Evolutionary conservation across 2,329 filamentous ascomycete genomes (phyloP).

Genomic region (Fusarium lyarnte): DNA sequence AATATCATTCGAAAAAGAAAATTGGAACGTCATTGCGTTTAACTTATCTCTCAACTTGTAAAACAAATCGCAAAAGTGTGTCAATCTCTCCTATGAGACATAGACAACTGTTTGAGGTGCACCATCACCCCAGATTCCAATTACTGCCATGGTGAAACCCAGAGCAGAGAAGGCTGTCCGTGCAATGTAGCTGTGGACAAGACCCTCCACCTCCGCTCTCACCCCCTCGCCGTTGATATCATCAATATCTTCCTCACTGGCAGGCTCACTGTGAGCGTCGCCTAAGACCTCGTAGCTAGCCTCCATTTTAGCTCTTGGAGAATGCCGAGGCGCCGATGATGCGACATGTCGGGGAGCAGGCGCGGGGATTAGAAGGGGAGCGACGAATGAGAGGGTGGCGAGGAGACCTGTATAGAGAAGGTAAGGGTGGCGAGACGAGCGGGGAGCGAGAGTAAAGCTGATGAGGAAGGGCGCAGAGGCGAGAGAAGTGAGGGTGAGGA

Average conservation of each 20-base stretch:
- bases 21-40: conserved; percentile 30
- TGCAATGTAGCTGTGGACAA: conserved; percentile 63
- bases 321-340: conserved; percentile 44
- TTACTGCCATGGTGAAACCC: conserved; percentile 68
- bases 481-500: conserved; percentile 73
- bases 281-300: conserved; percentile 76
- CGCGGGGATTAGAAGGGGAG: conserved; percentile 58
- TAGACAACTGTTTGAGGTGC: conserved; percentile 49
- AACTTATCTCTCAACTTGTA: conserved; percentile 26
- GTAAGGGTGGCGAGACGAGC: conserved; percentile 83
- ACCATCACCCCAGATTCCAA: conserved; percentile 75
- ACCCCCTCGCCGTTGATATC: conserved; percentile 72
- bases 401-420: conserved; percentile 85
- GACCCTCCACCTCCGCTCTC: conserved; percentile 63
- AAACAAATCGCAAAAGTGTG: conserved; percentile 2
- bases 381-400: conserved; percentile 68
- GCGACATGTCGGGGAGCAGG: conserved; percentile 42
- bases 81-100: conserved; percentile 41
- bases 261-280: conserved; percentile 60
- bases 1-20: conserved; percentile 12
- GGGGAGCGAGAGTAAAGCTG: conserved; percentile 80
- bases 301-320: conserved; percentile 64
- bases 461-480: conserved; percentile 78
- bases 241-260: conserved; percentile 61
- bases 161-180: conserved; percentile 64